Conservation (phyloP, 768 basidiomycete genomes). For the Phaeotremella skinneri region DNA sequence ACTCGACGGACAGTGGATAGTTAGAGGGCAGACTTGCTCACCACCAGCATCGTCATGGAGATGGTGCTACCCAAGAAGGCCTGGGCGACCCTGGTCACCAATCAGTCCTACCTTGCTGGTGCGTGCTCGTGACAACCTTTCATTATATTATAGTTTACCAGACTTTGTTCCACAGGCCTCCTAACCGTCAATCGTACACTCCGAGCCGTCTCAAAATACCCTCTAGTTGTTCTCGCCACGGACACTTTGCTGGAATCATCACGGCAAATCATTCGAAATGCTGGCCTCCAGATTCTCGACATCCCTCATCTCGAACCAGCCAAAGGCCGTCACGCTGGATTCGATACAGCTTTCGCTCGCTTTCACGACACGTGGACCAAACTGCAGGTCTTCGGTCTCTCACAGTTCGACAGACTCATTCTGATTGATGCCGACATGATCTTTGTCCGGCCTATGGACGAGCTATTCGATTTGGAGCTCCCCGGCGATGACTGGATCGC, state of each 20-base stretch:
- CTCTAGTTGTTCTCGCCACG: constrained; percentile 77
- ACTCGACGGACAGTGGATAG: too few species aligned
- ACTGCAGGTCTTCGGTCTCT: constrained; percentile 52
- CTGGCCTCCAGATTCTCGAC: constrained; percentile 56
- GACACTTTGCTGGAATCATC: constrained; percentile 59
- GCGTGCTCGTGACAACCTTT: constrained; percentile 5
- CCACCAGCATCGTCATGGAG: background rate
- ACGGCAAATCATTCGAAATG: constrained; percentile 57
- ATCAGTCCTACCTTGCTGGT: constrained; percentile 57
- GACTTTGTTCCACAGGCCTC: constrained; percentile 54
- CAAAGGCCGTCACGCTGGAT: constrained; percentile 54
- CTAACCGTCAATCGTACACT: constrained; percentile 64
- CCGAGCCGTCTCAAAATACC: constrained; percentile 62
- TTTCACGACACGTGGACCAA: constrained; percentile 70
- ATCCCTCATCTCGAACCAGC: constrained; percentile 38
- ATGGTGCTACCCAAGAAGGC: constrained; percentile 51
- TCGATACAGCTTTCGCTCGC: constrained; percentile 57
- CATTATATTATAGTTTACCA: background rate
- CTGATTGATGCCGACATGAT: constrained; percentile 51
- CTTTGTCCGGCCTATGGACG: constrained; percentile 44
- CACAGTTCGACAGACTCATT: constrained; percentile 48
- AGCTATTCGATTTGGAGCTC: constrained; percentile 44
- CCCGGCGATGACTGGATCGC: constrained; percentile 67
- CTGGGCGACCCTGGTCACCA: constrained; percentile 79
- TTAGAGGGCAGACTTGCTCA: too few species aligned